Evolutionary conservation across 1,284 basidiomycete species (phyloP).

Genomic region (Apiotrichum gracile): DNA sequence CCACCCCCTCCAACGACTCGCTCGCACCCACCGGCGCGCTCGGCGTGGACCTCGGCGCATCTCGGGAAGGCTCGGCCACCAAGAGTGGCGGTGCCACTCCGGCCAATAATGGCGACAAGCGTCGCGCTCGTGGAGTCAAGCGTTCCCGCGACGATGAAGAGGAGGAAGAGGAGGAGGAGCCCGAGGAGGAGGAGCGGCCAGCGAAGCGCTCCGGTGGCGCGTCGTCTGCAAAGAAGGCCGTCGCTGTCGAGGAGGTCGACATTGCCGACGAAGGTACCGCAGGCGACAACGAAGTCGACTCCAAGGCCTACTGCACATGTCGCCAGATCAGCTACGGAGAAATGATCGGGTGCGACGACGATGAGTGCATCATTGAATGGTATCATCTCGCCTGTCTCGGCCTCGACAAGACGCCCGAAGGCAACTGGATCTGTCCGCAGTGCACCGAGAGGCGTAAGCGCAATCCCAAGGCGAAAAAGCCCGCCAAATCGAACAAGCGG

Average conservation of each 20-base stretch:
- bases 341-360: conserved; percentile 95
- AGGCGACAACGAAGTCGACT: conserved; percentile 53
- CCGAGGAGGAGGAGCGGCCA: conserved; percentile 21
- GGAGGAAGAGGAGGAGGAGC: conserved; percentile 32
- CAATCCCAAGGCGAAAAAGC: conserved; percentile 28
- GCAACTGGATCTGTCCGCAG: conserved; percentile 74
- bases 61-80: conserved; percentile 11
- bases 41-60: conserved; percentile 16
- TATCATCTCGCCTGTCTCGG: conserved; percentile 80
- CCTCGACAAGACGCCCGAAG: conserved; percentile 63
- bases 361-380: conserved; percentile 88
- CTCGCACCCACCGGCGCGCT: conserved; percentile 14
- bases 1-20: conserved; percentile 24
- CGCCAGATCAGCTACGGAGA: conserved; percentile 69
- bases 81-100: conserved; percentile 7
- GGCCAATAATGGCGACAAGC: conserved; percentile 1
- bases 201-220: conserved; percentile 14
- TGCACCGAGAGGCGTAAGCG: conserved; percentile 36
- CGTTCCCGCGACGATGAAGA: conserved; percentile 30
- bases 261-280: conserved; percentile 40
- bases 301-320: conserved; percentile 81
- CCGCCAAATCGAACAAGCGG: conserved; percentile 13
- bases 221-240: conserved; percentile 10
- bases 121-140: conserved; percentile 22
- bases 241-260: conserved; percentile 44